These are phyloP conservation scores for Centella asiatica DNA, from an alignment of 129 eudicot species.

Conservation along the genomic window DNA sequence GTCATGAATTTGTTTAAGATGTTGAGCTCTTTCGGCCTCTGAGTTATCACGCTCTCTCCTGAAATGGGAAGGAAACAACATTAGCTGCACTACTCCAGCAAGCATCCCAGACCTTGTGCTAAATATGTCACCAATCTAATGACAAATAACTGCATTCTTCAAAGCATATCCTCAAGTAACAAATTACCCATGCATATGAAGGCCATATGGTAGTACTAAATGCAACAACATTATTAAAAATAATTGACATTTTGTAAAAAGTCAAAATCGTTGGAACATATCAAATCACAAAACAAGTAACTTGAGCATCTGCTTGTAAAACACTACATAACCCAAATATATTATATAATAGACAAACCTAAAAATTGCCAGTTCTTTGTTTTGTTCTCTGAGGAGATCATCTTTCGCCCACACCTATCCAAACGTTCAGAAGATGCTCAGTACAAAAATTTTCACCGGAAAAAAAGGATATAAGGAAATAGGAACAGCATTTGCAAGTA, in stretches of 20 bases:
- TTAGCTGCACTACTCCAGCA: conserved; percentile 6
- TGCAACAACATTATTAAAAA: not conserved
- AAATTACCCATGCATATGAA: not conserved
- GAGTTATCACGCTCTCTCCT: conserved; percentile 86
- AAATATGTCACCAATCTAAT: not conserved
- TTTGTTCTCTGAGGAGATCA: conserved; percentile 88
- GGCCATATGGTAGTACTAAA: not conserved
- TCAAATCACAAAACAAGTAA: too few relatives aligned
- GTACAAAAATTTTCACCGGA: not conserved
- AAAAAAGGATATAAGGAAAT: not conserved
- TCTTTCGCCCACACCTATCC: conserved; percentile 95
- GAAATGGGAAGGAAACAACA: conserved; percentile 13
- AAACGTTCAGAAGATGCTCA: not conserved
- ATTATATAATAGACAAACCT: conserved; percentile 25
- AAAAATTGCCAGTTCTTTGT: conserved; percentile 61
- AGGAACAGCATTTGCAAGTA: not conserved
- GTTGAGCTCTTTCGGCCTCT: conserved; percentile 88
- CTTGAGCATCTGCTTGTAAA: too few relatives aligned
- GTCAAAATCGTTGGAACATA: too few relatives aligned
- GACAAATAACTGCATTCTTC: not conserved
- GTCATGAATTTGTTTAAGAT: conserved; percentile 79
- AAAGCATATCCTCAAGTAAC: not conserved
- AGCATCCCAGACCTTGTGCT: not conserved
- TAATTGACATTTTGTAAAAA: not conserved
- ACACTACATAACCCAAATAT: not conserved